phyloP scores from a whole-genome alignment of 768 basidiomycete genomes.

The Cyclocybe cylindracea region DNA sequence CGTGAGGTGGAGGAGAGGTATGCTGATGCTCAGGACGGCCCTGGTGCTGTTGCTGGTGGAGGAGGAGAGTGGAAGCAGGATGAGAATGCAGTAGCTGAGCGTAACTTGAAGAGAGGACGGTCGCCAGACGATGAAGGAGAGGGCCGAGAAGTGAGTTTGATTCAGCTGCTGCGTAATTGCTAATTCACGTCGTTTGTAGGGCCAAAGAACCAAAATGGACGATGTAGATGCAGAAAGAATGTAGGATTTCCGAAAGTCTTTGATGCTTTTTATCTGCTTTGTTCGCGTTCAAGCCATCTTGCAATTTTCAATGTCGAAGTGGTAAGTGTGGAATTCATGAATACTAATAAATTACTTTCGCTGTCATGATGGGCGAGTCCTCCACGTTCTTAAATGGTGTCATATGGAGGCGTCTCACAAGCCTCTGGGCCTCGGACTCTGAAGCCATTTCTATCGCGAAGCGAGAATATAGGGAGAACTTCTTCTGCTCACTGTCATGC shows the following conservation, averaged over 20 bases:
- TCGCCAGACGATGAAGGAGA: slow-evolving; percentile 76
- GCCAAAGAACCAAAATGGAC: slow-evolving; percentile 61
- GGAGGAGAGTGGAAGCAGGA: slow-evolving; percentile 85
- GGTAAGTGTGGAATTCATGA: neutral
- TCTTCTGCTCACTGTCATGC: slow-evolving; percentile 11
- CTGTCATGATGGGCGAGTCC: slow-evolving; percentile 19
- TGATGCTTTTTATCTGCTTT: slow-evolving; percentile 18
- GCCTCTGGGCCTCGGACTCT: slow-evolving; percentile 65
- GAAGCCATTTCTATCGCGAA: slow-evolving; percentile 58
- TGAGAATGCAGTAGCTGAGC: slow-evolving; percentile 39
- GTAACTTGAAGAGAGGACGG: slow-evolving; percentile 64
- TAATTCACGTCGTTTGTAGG: slow-evolving; percentile 33
- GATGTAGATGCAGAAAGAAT: slow-evolving; percentile 70
- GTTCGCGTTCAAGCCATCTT: slow-evolving; percentile 4
- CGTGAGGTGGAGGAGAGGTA: slow-evolving; percentile 88
- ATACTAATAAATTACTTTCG: slow-evolving; percentile 41
- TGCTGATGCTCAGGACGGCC: slow-evolving; percentile 75
- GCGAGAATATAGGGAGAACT: slow-evolving; percentile 49
- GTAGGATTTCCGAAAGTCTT: slow-evolving; percentile 33
- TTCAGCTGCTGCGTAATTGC: slow-evolving; percentile 2
- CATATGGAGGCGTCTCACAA: slow-evolving; percentile 66
- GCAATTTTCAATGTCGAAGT: neutral
- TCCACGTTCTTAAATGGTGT: slow-evolving; percentile 38
- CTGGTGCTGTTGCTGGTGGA: slow-evolving; percentile 79
- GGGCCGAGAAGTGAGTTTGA: slow-evolving; percentile 48